Evolutionary conservation across 73 alveolate genomes (phyloP).

Genomic region (Stentor coeruleus): DNA sequence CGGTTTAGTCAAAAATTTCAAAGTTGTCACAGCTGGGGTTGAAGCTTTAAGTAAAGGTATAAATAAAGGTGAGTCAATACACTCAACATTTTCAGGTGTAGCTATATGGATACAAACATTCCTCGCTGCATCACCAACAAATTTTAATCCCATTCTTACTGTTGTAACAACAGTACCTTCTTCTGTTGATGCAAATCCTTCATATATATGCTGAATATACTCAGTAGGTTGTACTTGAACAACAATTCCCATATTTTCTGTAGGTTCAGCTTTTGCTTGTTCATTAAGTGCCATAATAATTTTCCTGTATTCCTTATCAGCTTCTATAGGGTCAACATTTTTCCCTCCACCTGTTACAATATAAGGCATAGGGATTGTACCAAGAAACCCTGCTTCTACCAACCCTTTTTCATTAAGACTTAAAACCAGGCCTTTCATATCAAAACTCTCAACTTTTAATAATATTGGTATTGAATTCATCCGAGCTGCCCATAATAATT

Average conservation of each 20-base stretch:
- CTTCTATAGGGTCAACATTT: neutral
- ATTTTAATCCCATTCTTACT: neutral
- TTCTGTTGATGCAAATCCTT: conserved; percentile 4
- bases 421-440: conserved; percentile 43
- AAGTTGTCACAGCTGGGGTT: neutral
- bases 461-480: conserved; percentile 43
- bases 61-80: conserved; percentile 9
- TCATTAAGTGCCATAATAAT: neutral
- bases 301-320: conserved; percentile 23
- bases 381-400: conserved; percentile 49
- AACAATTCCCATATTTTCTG: neutral
- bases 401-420: conserved; percentile 54
- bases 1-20: conserved; percentile 12
- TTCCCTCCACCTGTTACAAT: conserved; percentile 5
- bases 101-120: neutral
- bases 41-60: neutral
- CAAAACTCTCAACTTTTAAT: conserved; percentile 32
- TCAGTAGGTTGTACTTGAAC: neutral
- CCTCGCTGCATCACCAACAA: neutral
- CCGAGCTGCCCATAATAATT: conserved; percentile 63
- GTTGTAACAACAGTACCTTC: conserved; percentile 8
- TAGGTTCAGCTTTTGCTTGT: neutral
- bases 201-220: neutral
- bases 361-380: conserved; percentile 52
- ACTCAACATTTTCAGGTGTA: neutral